Conservation (phyloP, 1,284 basidiomycete species). For the Boletus sp. region DNA sequence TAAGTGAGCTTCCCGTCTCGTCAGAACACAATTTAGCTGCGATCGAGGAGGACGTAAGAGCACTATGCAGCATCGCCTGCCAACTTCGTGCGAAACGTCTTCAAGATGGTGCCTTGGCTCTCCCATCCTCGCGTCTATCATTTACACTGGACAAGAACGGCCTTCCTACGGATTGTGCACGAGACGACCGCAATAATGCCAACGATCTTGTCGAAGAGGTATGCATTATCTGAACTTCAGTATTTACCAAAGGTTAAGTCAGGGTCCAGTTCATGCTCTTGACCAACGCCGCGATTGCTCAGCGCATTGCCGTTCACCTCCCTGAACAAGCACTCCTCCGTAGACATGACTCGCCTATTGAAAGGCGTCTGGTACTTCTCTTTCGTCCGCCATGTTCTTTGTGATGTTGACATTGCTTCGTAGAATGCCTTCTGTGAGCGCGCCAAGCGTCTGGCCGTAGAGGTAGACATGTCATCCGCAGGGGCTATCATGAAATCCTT, state of each 20-base stretch:
- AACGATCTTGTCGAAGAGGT: constrained; percentile 90
- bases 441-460: constrained; percentile 79
- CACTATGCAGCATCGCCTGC: constrained; percentile 66
- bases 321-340: constrained; percentile 94
- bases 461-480: constrained; percentile 77
- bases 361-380: constrained; percentile 73
- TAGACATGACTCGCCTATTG: constrained; percentile 89
- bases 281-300: constrained; percentile 87
- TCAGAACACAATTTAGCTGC: constrained; percentile 57
- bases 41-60: constrained; percentile 75
- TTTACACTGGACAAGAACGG: constrained; percentile 84
- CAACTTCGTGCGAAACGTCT: constrained; percentile 74
- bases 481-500: constrained; percentile 85
- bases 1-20: constrained; percentile 51
- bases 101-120: constrained; percentile 76
- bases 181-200: constrained; percentile 66
- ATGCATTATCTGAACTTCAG: constrained; percentile 7
- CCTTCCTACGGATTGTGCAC: constrained; percentile 76
- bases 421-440: constrained; percentile 76
- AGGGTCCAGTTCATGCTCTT: constrained; percentile 82
- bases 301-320: constrained; percentile 88
- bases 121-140: constrained; percentile 69
- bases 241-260: constrained; percentile 3
- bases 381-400: constrained; percentile 1
- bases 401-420: constrained; percentile 9